Percentiles rank a stretch among this genome's conserved stretches.
These are phyloP conservation scores for Colletotrichum falcatum DNA, from an alignment of 2,329 filamentous ascomycete genomes.

Conservation along the genomic window DNA sequence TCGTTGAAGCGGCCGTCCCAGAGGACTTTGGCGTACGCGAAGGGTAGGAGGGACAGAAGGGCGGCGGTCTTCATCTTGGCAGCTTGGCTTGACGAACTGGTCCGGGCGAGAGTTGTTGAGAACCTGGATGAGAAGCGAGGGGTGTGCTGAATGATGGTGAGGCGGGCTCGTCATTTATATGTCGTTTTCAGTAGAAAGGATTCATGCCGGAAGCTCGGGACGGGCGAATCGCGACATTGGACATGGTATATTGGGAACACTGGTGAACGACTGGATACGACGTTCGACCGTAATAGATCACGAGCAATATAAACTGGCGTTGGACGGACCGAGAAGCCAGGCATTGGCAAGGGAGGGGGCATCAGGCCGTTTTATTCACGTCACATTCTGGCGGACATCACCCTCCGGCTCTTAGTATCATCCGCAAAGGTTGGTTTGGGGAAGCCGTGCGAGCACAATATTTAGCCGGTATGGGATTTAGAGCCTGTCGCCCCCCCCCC, in stretches of 20 bases:
- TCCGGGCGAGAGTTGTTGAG: not conserved
- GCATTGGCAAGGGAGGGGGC: not conserved
- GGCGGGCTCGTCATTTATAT: conserved; percentile 6
- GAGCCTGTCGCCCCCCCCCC: conserved; percentile 9
- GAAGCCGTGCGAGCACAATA: conserved; percentile 3
- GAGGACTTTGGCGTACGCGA: conserved; percentile 51
- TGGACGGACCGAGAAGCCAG: conserved; percentile 32
- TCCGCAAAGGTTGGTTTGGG: conserved; percentile 19
- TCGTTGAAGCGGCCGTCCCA: conserved; percentile 78
- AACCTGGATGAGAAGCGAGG: not conserved
- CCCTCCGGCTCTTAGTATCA: conserved; percentile 15
- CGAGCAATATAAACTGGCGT: conserved; percentile 27
- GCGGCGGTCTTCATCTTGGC: conserved; percentile 26
- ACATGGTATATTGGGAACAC: conserved; percentile 7
- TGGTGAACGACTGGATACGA: not conserved
- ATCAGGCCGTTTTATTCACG: not conserved
- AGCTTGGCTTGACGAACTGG: not conserved
- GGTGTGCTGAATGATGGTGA: no score
- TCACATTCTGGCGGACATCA: conserved; percentile 28
- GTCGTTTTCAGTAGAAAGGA: not conserved
- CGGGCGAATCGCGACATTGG: conserved; percentile 17
- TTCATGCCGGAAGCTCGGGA: conserved; percentile 7
- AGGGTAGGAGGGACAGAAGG: conserved; percentile 23
- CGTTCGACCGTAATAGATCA: conserved; percentile 5
- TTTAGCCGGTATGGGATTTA: conserved; percentile 38